Base-by-base conservation (phyloP, 2,329 filamentous ascomycete genomes). In the Fusarium circinatum region DNA sequence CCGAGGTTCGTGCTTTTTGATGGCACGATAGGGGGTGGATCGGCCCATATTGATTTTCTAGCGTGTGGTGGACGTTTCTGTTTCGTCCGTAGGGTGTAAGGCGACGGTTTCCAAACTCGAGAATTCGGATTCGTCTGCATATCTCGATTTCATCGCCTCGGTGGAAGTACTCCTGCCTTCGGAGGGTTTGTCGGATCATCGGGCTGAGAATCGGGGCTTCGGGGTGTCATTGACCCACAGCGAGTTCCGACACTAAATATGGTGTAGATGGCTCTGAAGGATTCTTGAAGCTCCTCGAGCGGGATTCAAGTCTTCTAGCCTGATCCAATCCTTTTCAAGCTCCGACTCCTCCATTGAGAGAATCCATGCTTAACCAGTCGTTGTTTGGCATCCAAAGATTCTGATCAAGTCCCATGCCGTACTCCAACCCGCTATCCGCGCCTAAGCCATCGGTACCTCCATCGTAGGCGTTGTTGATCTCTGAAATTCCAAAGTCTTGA, bases 391-490 rank as follows among this genome's bases (percentile, higher is more conserved):
- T 80, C 82, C 81, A 83, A 32, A 83, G 64, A 20, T 80, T 80
- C 58, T 81, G 74, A 54, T 84, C 83, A 30, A 84, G 80, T 5
- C 85, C 85, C 73, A 86, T 85, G 3, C 83, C 79, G 47, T 82
- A 80, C 36, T 83, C 82, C 6, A 83, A 81, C 24, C 84, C 85
- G 34, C 84, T 82, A 26, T 86, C 85, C 28, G 86, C 80, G 32
- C 85, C 85, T 4, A 87, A 79, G 0, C 84, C 84, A 52, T 86
- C 85, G 61, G 86, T 81, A 0, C 85, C 84, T 5, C 86, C 85
- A 61, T 87, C 86, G 52, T 87, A 87, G 1, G 85, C 85, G 44
- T 86, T 87, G 55, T 86, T 87, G n/a, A 86, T 81, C 65, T 86
- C 85, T 8, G 84, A 77, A 3, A 82, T 80, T 26, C 82, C 80